Evolutionary conservation across 2,329 filamentous ascomycete species (phyloP), one percentile per base, ranked within the genome.

Genomic region (Epichloe gansuensis): DNA sequence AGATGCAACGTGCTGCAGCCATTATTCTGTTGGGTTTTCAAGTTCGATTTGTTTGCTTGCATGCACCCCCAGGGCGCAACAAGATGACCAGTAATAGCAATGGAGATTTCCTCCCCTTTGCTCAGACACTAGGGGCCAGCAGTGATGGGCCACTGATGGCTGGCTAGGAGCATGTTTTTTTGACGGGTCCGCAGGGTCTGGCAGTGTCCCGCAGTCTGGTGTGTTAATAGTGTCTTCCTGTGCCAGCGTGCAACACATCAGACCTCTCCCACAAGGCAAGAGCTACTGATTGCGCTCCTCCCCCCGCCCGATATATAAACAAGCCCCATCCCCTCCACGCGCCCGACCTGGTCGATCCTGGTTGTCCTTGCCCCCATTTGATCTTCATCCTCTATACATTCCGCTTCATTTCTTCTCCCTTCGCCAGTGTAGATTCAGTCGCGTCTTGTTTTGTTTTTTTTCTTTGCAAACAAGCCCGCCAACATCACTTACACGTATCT

Each of bases 281-380:
- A 54, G 56, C 55, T 55, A 77, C 74, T 78, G 75, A 78, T 78
- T 78, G 75, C 71, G 72, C 66, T 71, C 68, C 69, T 71, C 66
- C 69, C 70, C 70, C 72, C 71, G 74, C 75, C 74, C 70, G 69
- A 71, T 73, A 80, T 81, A 81, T 80, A 80, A 81, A 78, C 73
- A 76, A 68, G 66, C 68, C 71, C 72, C 65, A 53, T 65, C 66
- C 71, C 71, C 70, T 68, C 73, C 70, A 64, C 75, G 74, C 74
- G 73, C 73, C 73, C 75, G 70, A 70, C 70, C 66, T 65, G 64
- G 67, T 67, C 65, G 56, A 25, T 57, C 54, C 49, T 58, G 52
- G 51, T 58, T 67, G 64, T 65, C 63, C 64, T 68, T 68, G 65
- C 27, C 49, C 43, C 51, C 44, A 36, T 51, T 53, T 40, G 40